Conservation (phyloP, 148 eudicot species). For the Diospyros kaki region DNA sequence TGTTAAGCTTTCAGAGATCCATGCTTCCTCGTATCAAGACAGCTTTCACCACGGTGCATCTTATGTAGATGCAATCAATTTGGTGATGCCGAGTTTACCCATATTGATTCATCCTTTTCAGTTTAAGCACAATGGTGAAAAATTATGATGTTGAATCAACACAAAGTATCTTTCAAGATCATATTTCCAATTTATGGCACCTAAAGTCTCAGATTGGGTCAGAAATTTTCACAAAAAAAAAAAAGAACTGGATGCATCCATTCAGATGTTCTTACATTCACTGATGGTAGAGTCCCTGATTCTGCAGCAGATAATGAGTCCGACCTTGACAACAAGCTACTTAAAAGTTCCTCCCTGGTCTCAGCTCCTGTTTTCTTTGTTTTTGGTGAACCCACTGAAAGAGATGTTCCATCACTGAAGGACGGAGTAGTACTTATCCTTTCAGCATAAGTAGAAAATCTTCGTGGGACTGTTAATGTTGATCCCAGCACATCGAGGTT, state of each 20-base stretch:
- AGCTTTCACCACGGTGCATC: conserved; percentile 4
- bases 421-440: conserved; percentile 67
- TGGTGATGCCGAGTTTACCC: background rate
- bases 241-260: conserved; percentile 3
- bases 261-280: conserved; percentile 47
- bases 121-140: background rate
- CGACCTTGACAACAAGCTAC: conserved; percentile 57
- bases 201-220: conserved; percentile 2
- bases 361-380: conserved; percentile 89
- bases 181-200: background rate
- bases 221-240: background rate
- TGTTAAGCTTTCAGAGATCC: too few species aligned
- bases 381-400: conserved; percentile 74
- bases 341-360: conserved; percentile 81
- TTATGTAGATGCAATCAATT: background rate
- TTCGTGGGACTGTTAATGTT: conserved; percentile 50
- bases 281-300: conserved; percentile 34
- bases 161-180: conserved; percentile 2
- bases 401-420: conserved; percentile 52
- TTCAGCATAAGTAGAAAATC: conserved; percentile 83
- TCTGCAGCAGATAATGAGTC: conserved; percentile 50
- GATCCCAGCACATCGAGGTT: conserved; percentile 52
- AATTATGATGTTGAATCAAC: background rate
- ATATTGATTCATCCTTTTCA: background rate
- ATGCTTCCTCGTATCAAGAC: background rate